Percentiles rank a stretch among this genome's conserved stretches.
Conservation (phyloP, 108 stramenopile species). For the Craspedostauros australis region DNA sequence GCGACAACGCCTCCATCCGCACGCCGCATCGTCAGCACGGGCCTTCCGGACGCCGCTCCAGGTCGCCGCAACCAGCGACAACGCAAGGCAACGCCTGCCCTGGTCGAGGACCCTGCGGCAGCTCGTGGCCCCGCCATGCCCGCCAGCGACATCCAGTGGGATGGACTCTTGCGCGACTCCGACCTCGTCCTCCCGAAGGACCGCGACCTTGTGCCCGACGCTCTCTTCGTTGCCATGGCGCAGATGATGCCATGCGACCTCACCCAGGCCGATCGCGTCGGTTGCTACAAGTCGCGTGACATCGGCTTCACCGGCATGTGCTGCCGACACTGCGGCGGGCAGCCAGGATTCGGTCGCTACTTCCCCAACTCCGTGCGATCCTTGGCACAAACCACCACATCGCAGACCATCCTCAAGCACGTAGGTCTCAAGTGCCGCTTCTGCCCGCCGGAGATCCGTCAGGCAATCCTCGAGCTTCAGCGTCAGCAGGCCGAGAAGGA, state of each 20-base stretch:
- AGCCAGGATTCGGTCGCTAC: slow-evolving; percentile 62
- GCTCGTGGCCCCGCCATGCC: too few species aligned
- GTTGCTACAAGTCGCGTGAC: slow-evolving; percentile 58
- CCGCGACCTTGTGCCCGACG: slow-evolving; percentile 58
- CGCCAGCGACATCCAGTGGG: slow-evolving; percentile 7
- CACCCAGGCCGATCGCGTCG: slow-evolving; percentile 49
- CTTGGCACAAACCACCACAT: slow-evolving; percentile 75
- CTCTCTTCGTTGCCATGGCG: slow-evolving; percentile 67
- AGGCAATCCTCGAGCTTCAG: slow-evolving; percentile 37
- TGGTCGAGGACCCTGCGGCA: too few species aligned
- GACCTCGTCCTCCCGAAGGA: slow-evolving; percentile 50
- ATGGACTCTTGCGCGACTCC: slow-evolving; percentile 20
- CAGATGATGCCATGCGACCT: slow-evolving; percentile 56
- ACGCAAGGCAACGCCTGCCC: too few species aligned
- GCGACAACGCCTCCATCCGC: too few species aligned
- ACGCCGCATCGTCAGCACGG: too few species aligned
- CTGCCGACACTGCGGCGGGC: slow-evolving; percentile 61
- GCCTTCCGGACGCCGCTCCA: too few species aligned
- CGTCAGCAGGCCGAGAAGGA: slow-evolving; percentile 32
- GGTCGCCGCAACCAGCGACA: too few species aligned
- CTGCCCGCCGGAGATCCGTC: slow-evolving; percentile 45
- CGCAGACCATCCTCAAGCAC: slow-evolving; percentile 75
- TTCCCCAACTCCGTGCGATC: slow-evolving; percentile 58
- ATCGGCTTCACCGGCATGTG: slow-evolving; percentile 63
- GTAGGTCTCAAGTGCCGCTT: slow-evolving; percentile 52